Conservation (phyloP, 2,329 filamentous ascomycete species). For the Mariannaea sp. region DNA sequence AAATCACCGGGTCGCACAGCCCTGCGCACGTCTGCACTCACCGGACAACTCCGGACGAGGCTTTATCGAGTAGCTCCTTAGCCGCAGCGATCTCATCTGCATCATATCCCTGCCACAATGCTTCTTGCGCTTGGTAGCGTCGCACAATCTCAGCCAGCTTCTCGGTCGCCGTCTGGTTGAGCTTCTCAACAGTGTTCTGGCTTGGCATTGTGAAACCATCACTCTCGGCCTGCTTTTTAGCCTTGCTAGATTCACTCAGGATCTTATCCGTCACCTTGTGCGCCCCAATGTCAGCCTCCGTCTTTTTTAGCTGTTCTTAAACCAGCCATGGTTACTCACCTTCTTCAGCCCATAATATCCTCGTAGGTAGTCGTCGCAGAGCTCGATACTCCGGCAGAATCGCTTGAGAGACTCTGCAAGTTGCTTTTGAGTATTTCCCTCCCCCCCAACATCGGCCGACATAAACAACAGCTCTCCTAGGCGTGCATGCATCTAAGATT, state of each 20-base stretch:
- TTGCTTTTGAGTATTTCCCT: slow-evolving; percentile 53
- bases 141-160: slow-evolving; percentile 80
- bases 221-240: slow-evolving; percentile 52
- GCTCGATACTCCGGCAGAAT: slow-evolving; percentile 88
- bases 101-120: slow-evolving; percentile 74
- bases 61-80: slow-evolving; percentile 65
- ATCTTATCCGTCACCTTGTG: slow-evolving; percentile 56
- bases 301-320: background rate
- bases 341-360: slow-evolving; percentile 91
- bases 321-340: slow-evolving; percentile 50
- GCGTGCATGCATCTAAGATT: slow-evolving; percentile 85
- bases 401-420: slow-evolving; percentile 78
- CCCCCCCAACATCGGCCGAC: slow-evolving; percentile 55
- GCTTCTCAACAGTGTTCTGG: slow-evolving; percentile 63
- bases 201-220: slow-evolving; percentile 61
- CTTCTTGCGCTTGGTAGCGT: slow-evolving; percentile 62
- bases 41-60: slow-evolving; percentile 50
- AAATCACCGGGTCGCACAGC: slow-evolving; percentile 13
- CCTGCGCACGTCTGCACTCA: slow-evolving; percentile 38
- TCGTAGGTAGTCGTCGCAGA: slow-evolving; percentile 90
- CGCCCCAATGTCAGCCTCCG: slow-evolving; percentile 14
- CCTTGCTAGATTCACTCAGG: slow-evolving; percentile 49
- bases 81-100: slow-evolving; percentile 73
- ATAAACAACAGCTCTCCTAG: slow-evolving; percentile 84
- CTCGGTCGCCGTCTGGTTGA: slow-evolving; percentile 73